Evolutionary conservation across 176 grass and related monocot genomes (phyloP), one percentile per base, ranked within the genome.

Genomic region (Elaeis guineensis): DNA sequence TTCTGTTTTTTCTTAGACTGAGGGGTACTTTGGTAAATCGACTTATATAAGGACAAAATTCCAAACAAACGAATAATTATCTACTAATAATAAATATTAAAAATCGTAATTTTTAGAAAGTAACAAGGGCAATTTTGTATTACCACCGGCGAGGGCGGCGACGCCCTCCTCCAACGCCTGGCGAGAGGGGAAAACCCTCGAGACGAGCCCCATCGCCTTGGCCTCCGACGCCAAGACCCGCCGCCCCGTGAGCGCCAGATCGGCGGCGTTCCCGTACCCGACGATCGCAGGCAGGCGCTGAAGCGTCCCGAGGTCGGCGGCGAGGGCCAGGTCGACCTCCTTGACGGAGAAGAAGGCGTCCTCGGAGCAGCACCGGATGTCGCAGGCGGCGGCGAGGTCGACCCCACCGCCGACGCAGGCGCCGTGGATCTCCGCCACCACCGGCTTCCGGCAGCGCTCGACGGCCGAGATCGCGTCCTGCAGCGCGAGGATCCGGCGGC

Each of bases 311-410:
- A 96, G 75, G 77, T 96, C 87, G 2, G 86, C 92, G 22, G 85
- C 75, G 52, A 90, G 74, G 71, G 83, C 92, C 78, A 96, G 76
- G 39, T 96, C 92, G 48, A 96, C 92, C 72, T 96, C 92, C 75
- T 80, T 96, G 63, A 90, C 69, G 69, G 76, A 78, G 63, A 96
- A 90, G 16, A 85, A 85, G 15, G 92, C 83, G 51, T 70, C 71
- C 52, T 65, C 78, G 5, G 82, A 82, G 84, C 81, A 88, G 68
- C 51, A 90, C 0, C 87, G 53, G 15, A 96, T 72, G 85, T 96
- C 83, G 54, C 83, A 96, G 51, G 87, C 81, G 0, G 83, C 62
- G 0, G 82, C 70, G n/a, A 96, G 6, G 12, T 90, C 86, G 6
- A 90, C 72, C 16, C 86, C 91, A 5, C 57, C 86, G 11, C 86